A percentile compares a stretch with the other conserved stretches of the same genome.
phyloP scores from a whole-genome alignment of 139 green algal genomes.

The Picochlorum costavermella region DNA sequence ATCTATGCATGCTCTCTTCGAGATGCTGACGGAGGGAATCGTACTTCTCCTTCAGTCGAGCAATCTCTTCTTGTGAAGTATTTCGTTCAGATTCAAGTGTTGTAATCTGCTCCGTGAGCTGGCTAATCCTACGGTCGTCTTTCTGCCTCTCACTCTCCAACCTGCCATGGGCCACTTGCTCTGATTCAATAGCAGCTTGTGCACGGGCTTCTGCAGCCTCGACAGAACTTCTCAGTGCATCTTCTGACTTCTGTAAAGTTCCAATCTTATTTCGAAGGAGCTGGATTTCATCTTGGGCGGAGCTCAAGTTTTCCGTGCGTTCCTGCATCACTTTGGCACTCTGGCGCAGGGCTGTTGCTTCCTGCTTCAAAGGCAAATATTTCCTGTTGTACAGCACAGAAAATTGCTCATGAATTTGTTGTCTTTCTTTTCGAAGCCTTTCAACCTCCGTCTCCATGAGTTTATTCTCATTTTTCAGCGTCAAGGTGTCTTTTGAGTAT shows the following conservation, averaged over 20 bases:
- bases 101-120: background rate
- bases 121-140: no score
- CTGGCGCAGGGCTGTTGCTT: background rate
- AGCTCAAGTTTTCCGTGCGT: background rate
- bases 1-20: slow-evolving; percentile 25
- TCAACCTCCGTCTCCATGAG: slow-evolving; percentile 18
- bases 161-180: background rate
- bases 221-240: no score
- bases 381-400: slow-evolving; percentile 21
- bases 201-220: background rate
- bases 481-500: slow-evolving; percentile 15
- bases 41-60: slow-evolving; percentile 1
- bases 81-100: background rate
- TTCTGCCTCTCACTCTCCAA: no score
- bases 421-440: slow-evolving; percentile 3
- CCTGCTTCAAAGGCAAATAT: slow-evolving; percentile 25
- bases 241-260: no score
- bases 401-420: slow-evolving; percentile 13
- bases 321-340: background rate
- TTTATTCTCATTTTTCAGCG: slow-evolving; percentile 11
- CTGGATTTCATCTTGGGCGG: background rate
- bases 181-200: slow-evolving; percentile 9
- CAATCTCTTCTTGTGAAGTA: slow-evolving; percentile 3
- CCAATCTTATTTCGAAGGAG: background rate
- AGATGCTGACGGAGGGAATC: slow-evolving; percentile 16